These are phyloP conservation scores for Aspergillus brasiliensis DNA, from an alignment of 2,329 filamentous ascomycete species.

Conservation along the genomic window DNA sequence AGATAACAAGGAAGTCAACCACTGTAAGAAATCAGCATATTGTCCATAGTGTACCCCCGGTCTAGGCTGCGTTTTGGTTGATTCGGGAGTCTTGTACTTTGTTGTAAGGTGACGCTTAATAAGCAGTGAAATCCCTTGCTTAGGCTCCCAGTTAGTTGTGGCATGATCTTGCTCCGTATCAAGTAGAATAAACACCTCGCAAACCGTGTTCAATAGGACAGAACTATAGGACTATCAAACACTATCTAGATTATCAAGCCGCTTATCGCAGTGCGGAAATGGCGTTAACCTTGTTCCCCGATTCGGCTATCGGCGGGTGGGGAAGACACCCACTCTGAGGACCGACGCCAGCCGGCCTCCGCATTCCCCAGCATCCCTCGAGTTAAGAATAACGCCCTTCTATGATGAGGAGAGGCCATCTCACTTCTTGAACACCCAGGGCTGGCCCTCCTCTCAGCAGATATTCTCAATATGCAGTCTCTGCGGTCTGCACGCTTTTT, in stretches of 20 bases:
- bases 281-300: not conserved
- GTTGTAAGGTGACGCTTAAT: no score
- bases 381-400: not conserved
- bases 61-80: no score
- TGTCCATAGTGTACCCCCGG: no score
- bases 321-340: not conserved
- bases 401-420: not conserved
- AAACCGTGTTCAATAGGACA: no score
- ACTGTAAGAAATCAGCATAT: no score
- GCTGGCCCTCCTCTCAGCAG: not conserved
- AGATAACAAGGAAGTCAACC: no score
- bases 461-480: not conserved
- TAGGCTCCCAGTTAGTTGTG: no score
- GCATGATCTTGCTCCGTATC: no score
- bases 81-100: no score
- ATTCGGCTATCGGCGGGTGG: constrained; percentile 3
- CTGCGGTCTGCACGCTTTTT: constrained; percentile 3
- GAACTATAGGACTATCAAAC: no score
- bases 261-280: not conserved
- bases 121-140: no score
- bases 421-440: not conserved
- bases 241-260: not conserved
- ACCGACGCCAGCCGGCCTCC: constrained; percentile 6
- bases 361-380: constrained; percentile 5
- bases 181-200: no score